These are phyloP conservation scores for Acanthamoeba castellanii DNA, from an alignment of 208 protist genomes.

Conservation along the genomic window DNA sequence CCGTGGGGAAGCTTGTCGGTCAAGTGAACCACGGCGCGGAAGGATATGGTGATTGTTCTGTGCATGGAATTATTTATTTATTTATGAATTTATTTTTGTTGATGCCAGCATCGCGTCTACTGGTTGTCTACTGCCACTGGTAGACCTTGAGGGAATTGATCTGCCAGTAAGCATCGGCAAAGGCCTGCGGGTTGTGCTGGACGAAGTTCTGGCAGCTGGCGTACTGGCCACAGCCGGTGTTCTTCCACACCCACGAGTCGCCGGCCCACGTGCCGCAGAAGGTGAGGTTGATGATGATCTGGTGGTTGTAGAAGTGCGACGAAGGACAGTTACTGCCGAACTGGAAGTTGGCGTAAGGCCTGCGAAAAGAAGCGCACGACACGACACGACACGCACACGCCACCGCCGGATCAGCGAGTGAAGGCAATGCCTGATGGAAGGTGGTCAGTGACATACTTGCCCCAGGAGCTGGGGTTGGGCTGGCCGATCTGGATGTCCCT, in stretches of 20 bases:
- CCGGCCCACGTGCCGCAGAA: constrained; percentile 37
- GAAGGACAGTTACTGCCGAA: constrained; percentile 9
- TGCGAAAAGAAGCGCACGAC: neutral
- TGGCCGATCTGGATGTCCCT: constrained; percentile 33
- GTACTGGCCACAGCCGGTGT: constrained; percentile 54
- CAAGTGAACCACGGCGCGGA: no score
- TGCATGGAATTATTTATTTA: no score
- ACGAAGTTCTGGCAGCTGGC: constrained; percentile 32
- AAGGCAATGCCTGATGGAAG: neutral
- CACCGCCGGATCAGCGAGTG: no score
- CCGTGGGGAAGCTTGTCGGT: no score
- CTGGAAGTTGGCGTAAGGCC: constrained; percentile 24
- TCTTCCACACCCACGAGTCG: constrained; percentile 48
- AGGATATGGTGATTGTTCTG: no score
- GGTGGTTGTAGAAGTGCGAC: constrained; percentile 45
- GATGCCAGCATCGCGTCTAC: no score
- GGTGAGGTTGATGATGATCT: constrained; percentile 47
- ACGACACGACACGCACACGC: neutral
- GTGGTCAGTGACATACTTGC: neutral
- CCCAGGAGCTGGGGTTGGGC: constrained; percentile 45
- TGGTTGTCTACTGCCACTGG: constrained; percentile 13
- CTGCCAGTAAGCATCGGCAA: constrained; percentile 27
- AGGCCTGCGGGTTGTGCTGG: constrained; percentile 31
- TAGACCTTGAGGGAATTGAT: constrained; percentile 34
- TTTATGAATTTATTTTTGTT: no score